Conservation (phyloP, 345 rosid genomes). For the Eucalyptus tenuipes region DNA sequence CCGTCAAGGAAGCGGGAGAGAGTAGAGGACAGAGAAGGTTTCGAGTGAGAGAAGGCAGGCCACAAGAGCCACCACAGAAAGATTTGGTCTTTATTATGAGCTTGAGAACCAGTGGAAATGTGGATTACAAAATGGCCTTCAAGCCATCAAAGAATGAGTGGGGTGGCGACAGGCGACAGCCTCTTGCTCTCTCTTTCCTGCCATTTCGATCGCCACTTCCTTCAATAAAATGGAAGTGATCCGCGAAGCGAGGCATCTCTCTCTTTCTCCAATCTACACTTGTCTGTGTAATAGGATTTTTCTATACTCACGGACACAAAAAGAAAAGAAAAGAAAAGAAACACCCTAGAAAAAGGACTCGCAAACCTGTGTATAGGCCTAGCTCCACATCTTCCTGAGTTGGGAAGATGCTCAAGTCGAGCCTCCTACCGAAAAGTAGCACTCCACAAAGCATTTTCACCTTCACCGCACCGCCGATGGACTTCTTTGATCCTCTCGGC, state of each 20-base stretch:
- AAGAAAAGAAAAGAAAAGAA: constrained; percentile 1
- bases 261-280: background rate
- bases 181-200: background rate
- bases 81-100: constrained; percentile 9
- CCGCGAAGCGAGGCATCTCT: constrained; percentile 5
- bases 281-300: background rate
- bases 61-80: background rate
- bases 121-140: constrained; percentile 33
- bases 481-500: constrained; percentile 86
- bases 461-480: constrained; percentile 87
- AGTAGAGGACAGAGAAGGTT: background rate
- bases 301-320: constrained; percentile 6
- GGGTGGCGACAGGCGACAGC: background rate
- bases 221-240: constrained; percentile 1
- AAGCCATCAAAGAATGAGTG: constrained; percentile 27
- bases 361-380: background rate
- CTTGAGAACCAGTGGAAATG: constrained; percentile 14
- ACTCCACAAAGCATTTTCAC: constrained; percentile 82
- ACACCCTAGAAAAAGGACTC: background rate
- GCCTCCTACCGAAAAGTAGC: constrained; percentile 36
- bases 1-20: background rate
- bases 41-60: background rate
- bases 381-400: constrained; percentile 17
- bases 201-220: background rate
- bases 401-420: constrained; percentile 7